These are phyloP conservation scores for Chloranthus sessilifolius DNA, from an alignment of 164 flowering plant genomes.

Conservation along the genomic window DNA sequence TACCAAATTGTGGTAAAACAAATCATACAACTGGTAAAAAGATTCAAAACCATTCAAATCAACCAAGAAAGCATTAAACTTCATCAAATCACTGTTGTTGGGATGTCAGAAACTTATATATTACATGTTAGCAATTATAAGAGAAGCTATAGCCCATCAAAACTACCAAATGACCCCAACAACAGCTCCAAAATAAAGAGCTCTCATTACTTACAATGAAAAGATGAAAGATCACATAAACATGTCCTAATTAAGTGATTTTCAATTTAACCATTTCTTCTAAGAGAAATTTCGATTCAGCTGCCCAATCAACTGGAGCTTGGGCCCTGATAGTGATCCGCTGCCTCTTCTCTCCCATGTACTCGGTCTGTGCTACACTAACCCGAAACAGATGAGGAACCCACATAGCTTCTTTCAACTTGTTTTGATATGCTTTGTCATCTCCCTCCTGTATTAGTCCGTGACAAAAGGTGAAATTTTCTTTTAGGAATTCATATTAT, in stretches of 20 bases:
- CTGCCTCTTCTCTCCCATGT: slow-evolving; percentile 66
- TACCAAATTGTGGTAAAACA: no score
- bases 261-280: slow-evolving; percentile 67
- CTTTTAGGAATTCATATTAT: no score
- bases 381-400: slow-evolving; percentile 65
- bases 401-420: slow-evolving; percentile 77
- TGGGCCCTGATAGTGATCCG: slow-evolving; percentile 22
- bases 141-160: neutral
- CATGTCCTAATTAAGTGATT: slow-evolving; percentile 24
- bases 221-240: no score
- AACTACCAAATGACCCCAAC: neutral
- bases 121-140: neutral
- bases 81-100: no score
- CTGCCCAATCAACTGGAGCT: slow-evolving; percentile 52
- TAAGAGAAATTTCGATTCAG: slow-evolving; percentile 66
- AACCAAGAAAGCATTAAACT: no score
- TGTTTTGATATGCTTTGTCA: slow-evolving; percentile 28
- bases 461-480: no score
- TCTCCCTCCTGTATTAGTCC: slow-evolving; percentile 14
- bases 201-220: no score
- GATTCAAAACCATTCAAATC: no score
- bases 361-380: slow-evolving; percentile 65
- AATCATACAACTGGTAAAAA: no score
- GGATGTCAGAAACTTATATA: neutral
- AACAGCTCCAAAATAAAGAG: neutral